Evolutionary conservation across 139 green algal genomes (phyloP).

Genomic region (Chlamydomonas urium): DNA sequence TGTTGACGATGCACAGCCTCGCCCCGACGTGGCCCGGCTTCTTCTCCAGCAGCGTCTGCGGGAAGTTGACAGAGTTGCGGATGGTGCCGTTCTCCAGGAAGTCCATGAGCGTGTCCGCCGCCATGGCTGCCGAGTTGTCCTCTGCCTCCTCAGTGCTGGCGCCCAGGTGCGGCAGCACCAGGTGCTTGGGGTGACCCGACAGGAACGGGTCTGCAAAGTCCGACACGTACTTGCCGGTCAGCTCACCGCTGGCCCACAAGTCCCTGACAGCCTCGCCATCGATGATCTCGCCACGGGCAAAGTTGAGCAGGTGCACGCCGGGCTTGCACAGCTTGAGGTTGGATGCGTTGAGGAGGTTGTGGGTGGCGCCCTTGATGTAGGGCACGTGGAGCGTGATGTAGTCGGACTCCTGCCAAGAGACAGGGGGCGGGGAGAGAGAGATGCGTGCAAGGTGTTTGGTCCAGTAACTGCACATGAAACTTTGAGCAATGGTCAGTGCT

Average conservation of each 20-base stretch:
- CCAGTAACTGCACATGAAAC: no score
- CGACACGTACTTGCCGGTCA: slow-evolving; percentile 55
- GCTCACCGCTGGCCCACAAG: slow-evolving; percentile 27
- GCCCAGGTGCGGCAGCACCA: slow-evolving; percentile 50
- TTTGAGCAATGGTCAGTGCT: no score
- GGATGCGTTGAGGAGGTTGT: slow-evolving; percentile 50
- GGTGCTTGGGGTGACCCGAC: slow-evolving; percentile 36
- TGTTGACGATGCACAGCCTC: slow-evolving; percentile 52
- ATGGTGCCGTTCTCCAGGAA: slow-evolving; percentile 56
- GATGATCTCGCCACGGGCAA: slow-evolving; percentile 50
- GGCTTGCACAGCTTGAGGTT: slow-evolving; percentile 47
- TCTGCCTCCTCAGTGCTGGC: slow-evolving; percentile 54
- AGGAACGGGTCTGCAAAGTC: slow-evolving; percentile 49
- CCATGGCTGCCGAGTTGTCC: slow-evolving; percentile 57
- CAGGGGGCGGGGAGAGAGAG: no score
- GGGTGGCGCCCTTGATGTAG: slow-evolving; percentile 50
- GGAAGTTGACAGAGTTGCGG: slow-evolving; percentile 58
- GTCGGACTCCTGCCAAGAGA: slow-evolving; percentile 41
- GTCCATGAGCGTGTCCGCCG: slow-evolving; percentile 51
- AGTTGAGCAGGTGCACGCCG: slow-evolving; percentile 51
- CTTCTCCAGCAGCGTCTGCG: slow-evolving; percentile 33
- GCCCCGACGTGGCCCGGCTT: slow-evolving; percentile 36
- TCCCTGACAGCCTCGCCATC: slow-evolving; percentile 37
- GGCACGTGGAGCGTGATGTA: slow-evolving; percentile 51
- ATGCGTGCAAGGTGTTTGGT: no score